A percentile compares a stretch with the other conserved stretches of the same genome.
These are phyloP conservation scores for Fusarium nodosum DNA, from an alignment of 2,329 filamentous ascomycete genomes.

Conservation along the genomic window DNA sequence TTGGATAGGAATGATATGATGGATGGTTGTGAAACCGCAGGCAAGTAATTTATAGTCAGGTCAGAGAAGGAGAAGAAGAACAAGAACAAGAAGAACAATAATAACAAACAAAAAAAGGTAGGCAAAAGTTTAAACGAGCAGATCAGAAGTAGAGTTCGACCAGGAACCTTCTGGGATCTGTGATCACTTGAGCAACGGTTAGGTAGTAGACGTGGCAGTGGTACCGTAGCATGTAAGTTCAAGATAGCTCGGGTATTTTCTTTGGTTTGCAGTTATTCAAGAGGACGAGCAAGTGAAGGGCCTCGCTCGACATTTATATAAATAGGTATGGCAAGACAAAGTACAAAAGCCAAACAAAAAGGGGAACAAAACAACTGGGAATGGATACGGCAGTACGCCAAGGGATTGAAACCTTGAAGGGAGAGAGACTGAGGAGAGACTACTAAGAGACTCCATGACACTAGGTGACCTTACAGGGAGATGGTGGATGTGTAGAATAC, in stretches of 20 bases:
- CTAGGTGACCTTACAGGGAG: background rate
- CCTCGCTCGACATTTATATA: slow-evolving; percentile 36
- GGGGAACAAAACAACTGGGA: slow-evolving; percentile 30
- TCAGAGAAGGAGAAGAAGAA: slow-evolving; percentile 2
- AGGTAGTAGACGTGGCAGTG: slow-evolving; percentile 39
- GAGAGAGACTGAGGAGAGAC: slow-evolving; percentile 7
- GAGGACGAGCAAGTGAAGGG: slow-evolving; percentile 21
- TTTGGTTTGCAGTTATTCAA: slow-evolving; percentile 24
- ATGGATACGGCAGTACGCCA: slow-evolving; percentile 18
- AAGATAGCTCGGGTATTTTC: slow-evolving; percentile 9
- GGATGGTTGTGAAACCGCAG: slow-evolving; percentile 14
- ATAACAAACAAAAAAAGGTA: background rate
- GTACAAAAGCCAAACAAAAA: slow-evolving; percentile 7
- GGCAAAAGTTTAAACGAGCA: background rate
- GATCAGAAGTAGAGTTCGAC: slow-evolving; percentile 10
- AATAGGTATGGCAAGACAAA: slow-evolving; percentile 8
- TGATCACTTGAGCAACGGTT: slow-evolving; percentile 36
- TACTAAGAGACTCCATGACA: background rate
- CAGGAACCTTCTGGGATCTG: slow-evolving; percentile 16
- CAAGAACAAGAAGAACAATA: background rate
- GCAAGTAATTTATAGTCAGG: slow-evolving; percentile 13
- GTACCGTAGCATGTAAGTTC: slow-evolving; percentile 22
- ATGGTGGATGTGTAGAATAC: slow-evolving; percentile 3
- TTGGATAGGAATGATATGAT: slow-evolving; percentile 1
- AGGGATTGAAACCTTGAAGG: slow-evolving; percentile 37